Base-by-base conservation (phyloP, 2,329 filamentous ascomycete species). In the Claviceps purpurea region DNA sequence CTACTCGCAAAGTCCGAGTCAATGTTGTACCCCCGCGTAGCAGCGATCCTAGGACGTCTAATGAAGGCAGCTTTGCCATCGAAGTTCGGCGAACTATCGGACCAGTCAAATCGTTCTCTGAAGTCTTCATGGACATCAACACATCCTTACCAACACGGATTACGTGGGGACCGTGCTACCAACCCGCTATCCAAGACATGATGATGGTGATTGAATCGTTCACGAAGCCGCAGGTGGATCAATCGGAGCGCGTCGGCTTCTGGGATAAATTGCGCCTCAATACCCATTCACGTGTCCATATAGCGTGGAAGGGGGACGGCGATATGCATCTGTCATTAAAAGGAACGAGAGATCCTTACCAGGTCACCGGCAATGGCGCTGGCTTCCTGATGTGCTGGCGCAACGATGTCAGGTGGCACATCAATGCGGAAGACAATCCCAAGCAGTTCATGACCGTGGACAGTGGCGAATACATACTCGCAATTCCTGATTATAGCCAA, bases 151-250 rank as follows among this genome's bases (percentile, higher is more conserved):
- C 94, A 2, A 98, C 93, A 0, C 82, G 87, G 45, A 91, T 98
- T 50, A 96, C 91, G 0, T 98, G 93, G 94, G 90, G 90, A 7
- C 90, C 93, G 46, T 95, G 90, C 2, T 98, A 97, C 62, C 94
- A 98, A 63, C 93, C 94, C 30, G 91, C 91, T 1, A 91, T 98
- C 48, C 93, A 98, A 66, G 94, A 98, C 63, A 95, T 97, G 86
- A 98, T 98, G 93, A 96, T 97, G 79, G 90, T 90, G 26, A 87
- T 98, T 55, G 93, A 98, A 68, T 91, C 87, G 2, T 97, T 98
- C 65, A 96, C 91, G 1, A 98, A 98, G 64, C 89, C 91, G 7
- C 90, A 91, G 56, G 76, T 96, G 30, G 94, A 98, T 65, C 85
- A 87, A 1, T 97, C 93, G 0, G 94, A 98, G 57, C 79, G 86